Evolutionary conservation across 2,329 filamentous ascomycete species (phyloP), one percentile per base, ranked within the genome.

Genomic region (Exophiala oligosperma): DNA sequence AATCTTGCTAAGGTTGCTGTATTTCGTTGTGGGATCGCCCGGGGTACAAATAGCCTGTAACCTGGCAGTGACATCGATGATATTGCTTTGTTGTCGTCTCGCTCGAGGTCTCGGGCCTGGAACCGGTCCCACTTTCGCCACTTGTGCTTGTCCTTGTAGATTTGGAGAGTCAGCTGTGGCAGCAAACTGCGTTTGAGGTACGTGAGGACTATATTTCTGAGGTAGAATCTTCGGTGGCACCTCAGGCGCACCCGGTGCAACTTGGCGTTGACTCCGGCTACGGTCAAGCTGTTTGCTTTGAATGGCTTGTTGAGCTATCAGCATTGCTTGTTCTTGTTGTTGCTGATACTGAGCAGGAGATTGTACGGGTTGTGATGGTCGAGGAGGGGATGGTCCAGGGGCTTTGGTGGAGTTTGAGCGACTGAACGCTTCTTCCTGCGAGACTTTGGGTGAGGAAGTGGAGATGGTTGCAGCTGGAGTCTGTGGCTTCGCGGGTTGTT

Each of bases 1-100:
- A 71, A 99, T 97, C 78, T 97, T 97, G 71, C 86, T 92, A 67
- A 97, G 85, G 57, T 88, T 87, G 56, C 88, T 85, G 76, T 96
- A 99, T 64, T 93, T 87, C 54, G 90, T 87, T 26, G 91, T 90
- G 2, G 94, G 94, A 70, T 99, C 93, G 49, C 90, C 91, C 53
- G 91, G 86, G 23, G 87, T 92, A 73, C 94, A 97, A 64, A 99
- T 97, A 32, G 90, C 85, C 73, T 92, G 91, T 53, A 99, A 81
- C 17, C 90, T 87, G 21, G 86, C 84, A 40, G 95, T 83, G 55
- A 99, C 90, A 70, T 99, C 93, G 56, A 91, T 82, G 47, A 84
- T 86, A 65, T 85, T 90, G 72, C 89, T 95, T 48, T 92, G 86
- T 41, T 86, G 80, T 54, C 91, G 84, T 61, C 92, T 85, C 21